These are phyloP conservation scores for Dimocarpus longan DNA, from an alignment of 345 rosid species.

Conservation along the genomic window DNA sequence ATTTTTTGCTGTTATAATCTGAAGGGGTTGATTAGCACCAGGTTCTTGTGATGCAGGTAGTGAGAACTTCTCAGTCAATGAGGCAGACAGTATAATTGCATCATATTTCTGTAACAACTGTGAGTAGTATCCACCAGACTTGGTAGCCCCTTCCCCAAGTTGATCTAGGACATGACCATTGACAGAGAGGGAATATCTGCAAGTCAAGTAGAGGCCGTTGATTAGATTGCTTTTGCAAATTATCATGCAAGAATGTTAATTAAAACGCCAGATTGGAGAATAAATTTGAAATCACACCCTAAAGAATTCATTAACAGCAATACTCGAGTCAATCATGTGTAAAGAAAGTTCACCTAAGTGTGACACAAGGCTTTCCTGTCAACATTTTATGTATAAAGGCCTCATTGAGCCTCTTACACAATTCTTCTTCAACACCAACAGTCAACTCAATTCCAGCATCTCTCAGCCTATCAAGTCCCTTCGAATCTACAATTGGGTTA, in stretches of 20 bases:
- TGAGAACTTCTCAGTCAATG: conserved; percentile 36
- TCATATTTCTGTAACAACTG: conserved; percentile 74
- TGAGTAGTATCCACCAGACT: conserved; percentile 72
- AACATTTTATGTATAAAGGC: conserved; percentile 72
- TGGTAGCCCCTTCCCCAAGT: conserved; percentile 62
- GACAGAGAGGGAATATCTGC: conserved; percentile 68
- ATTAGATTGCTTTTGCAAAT: conserved; percentile 1
- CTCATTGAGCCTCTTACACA: conserved; percentile 82
- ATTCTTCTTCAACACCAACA: conserved; percentile 70
- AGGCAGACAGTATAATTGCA: conserved; percentile 57
- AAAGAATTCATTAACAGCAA: neutral
- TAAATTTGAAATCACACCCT: neutral
- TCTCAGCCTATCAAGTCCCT: conserved; percentile 58
- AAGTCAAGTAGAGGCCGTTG: conserved; percentile 19
- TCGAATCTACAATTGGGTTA: conserved; percentile 85
- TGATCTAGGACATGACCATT: conserved; percentile 57
- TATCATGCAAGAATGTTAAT: neutral
- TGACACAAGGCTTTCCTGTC: conserved; percentile 63
- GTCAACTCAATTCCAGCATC: conserved; percentile 71
- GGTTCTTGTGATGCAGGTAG: conserved; percentile 58
- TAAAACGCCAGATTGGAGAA: neutral
- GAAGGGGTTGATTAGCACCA: conserved; percentile 61
- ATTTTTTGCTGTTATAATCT: conserved; percentile 43
- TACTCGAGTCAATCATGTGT: neutral
- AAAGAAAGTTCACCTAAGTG: conserved; percentile 59